Conservation (phyloP, 257 asterid genomes). For the Nicotiana sylvestris region DNA sequence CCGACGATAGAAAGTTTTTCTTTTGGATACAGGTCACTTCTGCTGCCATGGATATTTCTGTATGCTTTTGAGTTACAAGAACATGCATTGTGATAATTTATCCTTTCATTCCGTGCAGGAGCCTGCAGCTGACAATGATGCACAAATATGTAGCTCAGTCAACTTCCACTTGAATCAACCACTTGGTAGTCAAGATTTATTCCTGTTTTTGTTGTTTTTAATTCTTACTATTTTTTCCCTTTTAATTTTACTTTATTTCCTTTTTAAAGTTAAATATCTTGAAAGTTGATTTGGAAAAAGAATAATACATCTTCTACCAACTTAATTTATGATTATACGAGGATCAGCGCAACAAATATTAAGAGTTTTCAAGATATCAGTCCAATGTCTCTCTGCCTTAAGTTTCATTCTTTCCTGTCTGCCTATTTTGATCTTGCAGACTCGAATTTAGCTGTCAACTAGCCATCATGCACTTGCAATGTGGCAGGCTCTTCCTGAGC, state of each 20-base stretch:
- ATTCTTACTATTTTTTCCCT: neutral
- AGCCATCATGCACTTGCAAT: neutral
- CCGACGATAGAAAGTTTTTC: conserved; percentile 89
- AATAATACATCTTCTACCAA: neutral
- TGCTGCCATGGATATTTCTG: neutral
- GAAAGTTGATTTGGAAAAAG: neutral
- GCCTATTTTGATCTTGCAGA: neutral
- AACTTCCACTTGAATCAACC: conserved; percentile 80
- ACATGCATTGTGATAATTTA: conserved; percentile 8
- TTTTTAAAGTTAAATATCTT: neutral
- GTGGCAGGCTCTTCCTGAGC: neutral
- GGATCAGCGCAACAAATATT: neutral
- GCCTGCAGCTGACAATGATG: conserved; percentile 66
- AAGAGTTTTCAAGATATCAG: neutral
- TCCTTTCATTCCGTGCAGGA: conserved; percentile 55
- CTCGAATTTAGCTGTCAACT: neutral
- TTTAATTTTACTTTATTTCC: conserved; percentile 2
- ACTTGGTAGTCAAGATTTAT: conserved; percentile 44
- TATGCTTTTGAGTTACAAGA: conserved; percentile 6
- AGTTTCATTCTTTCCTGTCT: neutral
- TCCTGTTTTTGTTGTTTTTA: neutral
- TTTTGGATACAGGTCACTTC: conserved; percentile 89
- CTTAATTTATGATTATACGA: neutral
- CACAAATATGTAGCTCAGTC: conserved; percentile 59
- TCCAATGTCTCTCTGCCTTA: neutral